Percentiles rank a stretch among this genome's conserved stretches.
Evolutionary conservation across 306 rosid genomes (phyloP).

Genomic region (Oemleria cerasiformis): DNA sequence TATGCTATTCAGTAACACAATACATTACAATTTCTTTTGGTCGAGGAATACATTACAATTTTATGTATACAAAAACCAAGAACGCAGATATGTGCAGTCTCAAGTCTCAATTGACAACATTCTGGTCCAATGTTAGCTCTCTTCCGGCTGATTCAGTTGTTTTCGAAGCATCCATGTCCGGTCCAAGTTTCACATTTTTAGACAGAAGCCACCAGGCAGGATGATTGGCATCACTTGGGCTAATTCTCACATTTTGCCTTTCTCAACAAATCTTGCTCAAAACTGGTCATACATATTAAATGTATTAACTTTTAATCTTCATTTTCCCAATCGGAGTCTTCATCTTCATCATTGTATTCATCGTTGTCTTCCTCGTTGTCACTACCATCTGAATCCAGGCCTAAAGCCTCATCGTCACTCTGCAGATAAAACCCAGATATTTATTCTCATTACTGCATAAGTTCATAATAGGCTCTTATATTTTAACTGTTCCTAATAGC

Average conservation of each 20-base stretch:
- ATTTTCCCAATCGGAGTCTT: conserved; percentile 19
- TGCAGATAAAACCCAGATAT: conserved; percentile 33
- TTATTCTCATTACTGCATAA: not conserved
- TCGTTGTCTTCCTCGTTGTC: conserved; percentile 38
- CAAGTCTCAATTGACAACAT: not conserved
- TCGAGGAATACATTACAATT: not conserved
- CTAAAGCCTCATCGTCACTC: conserved; percentile 54
- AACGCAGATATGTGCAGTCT: not conserved
- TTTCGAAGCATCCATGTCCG: not conserved
- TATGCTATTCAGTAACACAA: not conserved
- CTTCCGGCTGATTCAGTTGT: not conserved
- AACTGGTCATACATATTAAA: conserved; percentile 1
- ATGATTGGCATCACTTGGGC: not conserved
- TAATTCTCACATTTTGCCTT: not conserved
- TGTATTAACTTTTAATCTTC: conserved; percentile 11
- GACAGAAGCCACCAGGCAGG: not conserved
- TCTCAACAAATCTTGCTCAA: not conserved
- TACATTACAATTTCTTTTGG: not conserved
- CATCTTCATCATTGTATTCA: conserved; percentile 31
- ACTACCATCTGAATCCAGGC: conserved; percentile 16
- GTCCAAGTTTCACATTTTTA: not conserved
- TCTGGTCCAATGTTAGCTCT: not conserved
- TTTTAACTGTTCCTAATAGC: not conserved
- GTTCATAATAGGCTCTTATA: not conserved
- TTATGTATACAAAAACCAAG: not conserved